phyloP scores from a whole-genome alignment of 345 rosid genomes.

The Eucalyptus brandiana region DNA sequence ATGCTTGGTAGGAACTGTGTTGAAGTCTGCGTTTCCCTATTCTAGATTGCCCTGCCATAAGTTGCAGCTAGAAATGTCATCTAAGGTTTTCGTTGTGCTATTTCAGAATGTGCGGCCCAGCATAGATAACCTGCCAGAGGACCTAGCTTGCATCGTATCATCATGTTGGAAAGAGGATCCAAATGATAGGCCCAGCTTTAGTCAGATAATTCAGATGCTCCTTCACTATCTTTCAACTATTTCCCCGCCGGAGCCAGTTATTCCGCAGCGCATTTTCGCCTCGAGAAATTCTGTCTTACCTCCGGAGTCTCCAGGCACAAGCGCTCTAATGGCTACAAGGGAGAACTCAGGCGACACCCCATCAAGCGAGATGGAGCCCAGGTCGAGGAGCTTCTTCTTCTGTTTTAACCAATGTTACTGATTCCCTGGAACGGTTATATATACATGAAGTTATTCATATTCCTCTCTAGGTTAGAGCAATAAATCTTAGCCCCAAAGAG shows the following conservation, averaged over 20 bases:
- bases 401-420: slow-evolving; percentile 59
- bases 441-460: background rate
- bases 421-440: background rate
- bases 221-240: slow-evolving; percentile 48
- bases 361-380: slow-evolving; percentile 7
- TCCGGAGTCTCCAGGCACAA: slow-evolving; percentile 87
- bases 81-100: background rate
- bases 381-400: slow-evolving; percentile 61
- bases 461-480: background rate
- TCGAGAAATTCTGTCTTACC: slow-evolving; percentile 56
- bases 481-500: slow-evolving; percentile 6
- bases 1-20: background rate
- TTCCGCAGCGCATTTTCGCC: slow-evolving; percentile 34
- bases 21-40: background rate
- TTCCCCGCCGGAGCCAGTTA: slow-evolving; percentile 38
- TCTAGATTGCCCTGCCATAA: background rate
- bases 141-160: slow-evolving; percentile 62
- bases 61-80: background rate
- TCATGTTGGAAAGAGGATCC: slow-evolving; percentile 99
- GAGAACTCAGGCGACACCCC: slow-evolving; percentile 34
- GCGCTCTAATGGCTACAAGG: slow-evolving; percentile 64
- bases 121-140: slow-evolving; percentile 70
- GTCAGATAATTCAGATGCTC: slow-evolving; percentile 79
- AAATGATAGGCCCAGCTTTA: slow-evolving; percentile 73
- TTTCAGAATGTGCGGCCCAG: slow-evolving; percentile 83